Evolutionary conservation across 345 rosid species (phyloP).

Genomic region (Punica granatum): DNA sequence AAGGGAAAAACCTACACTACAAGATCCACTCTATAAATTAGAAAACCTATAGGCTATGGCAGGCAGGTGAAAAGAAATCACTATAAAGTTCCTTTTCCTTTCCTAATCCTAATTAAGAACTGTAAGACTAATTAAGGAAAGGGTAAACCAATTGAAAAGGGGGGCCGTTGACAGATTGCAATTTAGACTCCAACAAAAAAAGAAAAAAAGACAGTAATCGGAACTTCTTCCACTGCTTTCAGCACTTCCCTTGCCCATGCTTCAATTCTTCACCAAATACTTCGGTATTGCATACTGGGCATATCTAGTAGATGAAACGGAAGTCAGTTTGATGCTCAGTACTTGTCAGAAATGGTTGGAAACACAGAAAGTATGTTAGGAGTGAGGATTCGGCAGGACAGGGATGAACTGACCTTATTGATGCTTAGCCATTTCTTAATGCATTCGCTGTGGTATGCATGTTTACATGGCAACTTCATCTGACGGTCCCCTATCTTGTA

Average conservation of each 20-base stretch:
- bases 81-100: background rate
- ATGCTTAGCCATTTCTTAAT: slow-evolving; percentile 61
- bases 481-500: slow-evolving; percentile 54
- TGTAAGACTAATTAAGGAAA: background rate
- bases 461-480: slow-evolving; percentile 55
- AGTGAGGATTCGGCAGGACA: background rate
- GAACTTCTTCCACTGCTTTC: background rate
- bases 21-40: background rate
- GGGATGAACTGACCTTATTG: slow-evolving; percentile 41
- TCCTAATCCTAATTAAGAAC: background rate
- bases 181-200: background rate
- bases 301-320: slow-evolving; percentile 26
- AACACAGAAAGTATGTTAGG: background rate
- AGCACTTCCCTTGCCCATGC: slow-evolving; percentile 9
- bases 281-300: slow-evolving; percentile 59
- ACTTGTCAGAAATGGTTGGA: too few species aligned
- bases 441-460: slow-evolving; percentile 57
- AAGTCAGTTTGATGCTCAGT: too few species aligned
- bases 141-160: background rate
- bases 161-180: background rate
- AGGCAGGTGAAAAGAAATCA: too few species aligned
- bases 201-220: background rate
- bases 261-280: slow-evolving; percentile 39
- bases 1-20: too few species aligned
- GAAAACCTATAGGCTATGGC: background rate